Evolutionary conservation across 129 eudicot species (phyloP).

Genomic region (Solidago caesia): DNA sequence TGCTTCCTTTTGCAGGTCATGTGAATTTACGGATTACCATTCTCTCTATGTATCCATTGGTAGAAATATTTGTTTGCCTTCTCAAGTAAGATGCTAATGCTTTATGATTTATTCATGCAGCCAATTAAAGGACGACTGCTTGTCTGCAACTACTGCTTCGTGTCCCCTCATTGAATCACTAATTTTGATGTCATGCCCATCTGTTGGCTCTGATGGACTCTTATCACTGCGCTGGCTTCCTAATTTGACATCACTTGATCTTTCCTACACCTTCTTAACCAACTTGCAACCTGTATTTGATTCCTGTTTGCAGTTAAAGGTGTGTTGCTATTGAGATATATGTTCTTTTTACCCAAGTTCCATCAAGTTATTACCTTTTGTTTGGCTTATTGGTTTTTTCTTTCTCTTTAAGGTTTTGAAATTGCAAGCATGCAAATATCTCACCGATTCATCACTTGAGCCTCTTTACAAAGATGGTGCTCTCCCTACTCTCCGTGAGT

Average conservation of each 20-base stretch:
- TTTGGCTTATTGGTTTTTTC: not conserved
- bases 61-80: not conserved
- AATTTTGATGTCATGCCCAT: constrained; percentile 88
- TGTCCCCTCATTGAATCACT: constrained; percentile 87
- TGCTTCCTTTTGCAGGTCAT: constrained; percentile 98
- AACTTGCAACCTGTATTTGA: constrained; percentile 82
- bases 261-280: constrained; percentile 86
- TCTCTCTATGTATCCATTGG: constrained; percentile 3
- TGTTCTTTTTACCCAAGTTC: not conserved
- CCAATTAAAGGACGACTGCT: constrained; percentile 84
- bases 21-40: not conserved
- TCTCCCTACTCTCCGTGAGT: constrained; percentile 73
- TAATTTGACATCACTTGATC: constrained; percentile 81
- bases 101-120: constrained; percentile 42
- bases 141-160: constrained; percentile 86
- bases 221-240: constrained; percentile 63
- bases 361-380: not conserved
- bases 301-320: constrained; percentile 81
- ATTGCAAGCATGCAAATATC: constrained; percentile 98
- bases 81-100: constrained; percentile 17
- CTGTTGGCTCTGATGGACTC: constrained; percentile 86
- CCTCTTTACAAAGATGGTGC: constrained; percentile 82
- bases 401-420: constrained; percentile 56
- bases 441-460: constrained; percentile 70
- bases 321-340: constrained; percentile 16